Evolutionary conservation across 2,329 filamentous ascomycete genomes (phyloP).

Genomic region (Beauveria caledonica): DNA sequence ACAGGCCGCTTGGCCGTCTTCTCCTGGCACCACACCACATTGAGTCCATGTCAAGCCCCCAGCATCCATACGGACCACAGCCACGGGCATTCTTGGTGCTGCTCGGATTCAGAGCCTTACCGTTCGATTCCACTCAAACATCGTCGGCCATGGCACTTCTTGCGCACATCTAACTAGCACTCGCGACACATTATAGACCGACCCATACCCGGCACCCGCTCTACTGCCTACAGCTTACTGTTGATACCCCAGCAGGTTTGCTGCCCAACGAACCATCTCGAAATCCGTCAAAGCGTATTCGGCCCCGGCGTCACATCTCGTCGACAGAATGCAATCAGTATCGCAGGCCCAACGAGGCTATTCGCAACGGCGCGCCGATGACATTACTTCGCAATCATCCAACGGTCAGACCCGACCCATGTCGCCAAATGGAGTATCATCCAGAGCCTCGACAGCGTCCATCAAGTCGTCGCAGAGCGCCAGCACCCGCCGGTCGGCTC

Average conservation of each 20-base stretch:
- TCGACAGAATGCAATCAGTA: slow-evolving; percentile 4
- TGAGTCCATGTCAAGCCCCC: not conserved
- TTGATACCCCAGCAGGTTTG: not conserved
- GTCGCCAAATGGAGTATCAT: slow-evolving; percentile 7
- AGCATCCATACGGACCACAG: not conserved
- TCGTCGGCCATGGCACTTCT: not conserved
- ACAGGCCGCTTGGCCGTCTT: not conserved
- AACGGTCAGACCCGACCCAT: slow-evolving; percentile 1
- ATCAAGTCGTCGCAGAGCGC: slow-evolving; percentile 8
- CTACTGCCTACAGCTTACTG: not conserved
- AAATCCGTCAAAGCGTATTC: not conserved
- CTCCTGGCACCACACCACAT: slow-evolving; percentile 2
- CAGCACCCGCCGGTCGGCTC: slow-evolving; percentile 6
- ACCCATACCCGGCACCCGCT: not conserved
- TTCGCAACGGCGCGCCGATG: slow-evolving; percentile 5
- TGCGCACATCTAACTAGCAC: not conserved
- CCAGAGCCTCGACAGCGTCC: slow-evolving; percentile 7
- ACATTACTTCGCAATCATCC: not conserved
- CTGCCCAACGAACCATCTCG: not conserved
- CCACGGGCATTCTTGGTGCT: not conserved
- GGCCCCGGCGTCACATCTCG: not conserved
- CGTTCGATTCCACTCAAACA: not conserved
- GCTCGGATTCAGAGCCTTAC: slow-evolving; percentile 4
- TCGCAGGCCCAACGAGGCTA: slow-evolving; percentile 4
- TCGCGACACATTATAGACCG: not conserved